Percentiles rank a stretch among this genome's conserved stretches.
Evolutionary conservation across 1,284 basidiomycete species (phyloP).

Genomic region (Ustilago loliicola): DNA sequence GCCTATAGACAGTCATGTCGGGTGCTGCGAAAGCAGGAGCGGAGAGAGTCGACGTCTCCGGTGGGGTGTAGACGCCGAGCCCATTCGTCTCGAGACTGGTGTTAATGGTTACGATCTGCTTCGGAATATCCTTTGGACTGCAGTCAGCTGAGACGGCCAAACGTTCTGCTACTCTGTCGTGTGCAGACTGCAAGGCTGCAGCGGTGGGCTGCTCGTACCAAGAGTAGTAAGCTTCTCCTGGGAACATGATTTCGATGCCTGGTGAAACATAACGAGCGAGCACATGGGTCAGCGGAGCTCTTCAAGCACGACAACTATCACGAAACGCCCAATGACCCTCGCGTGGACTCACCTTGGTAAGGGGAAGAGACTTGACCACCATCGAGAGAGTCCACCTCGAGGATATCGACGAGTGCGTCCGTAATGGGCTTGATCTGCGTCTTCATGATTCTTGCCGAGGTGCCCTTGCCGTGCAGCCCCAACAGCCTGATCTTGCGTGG

Average conservation of each 20-base stretch:
- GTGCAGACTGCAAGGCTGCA: conserved; percentile 22
- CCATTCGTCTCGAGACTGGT: conserved; percentile 2
- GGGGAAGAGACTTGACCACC: conserved; percentile 33
- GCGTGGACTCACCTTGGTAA: conserved; percentile 43
- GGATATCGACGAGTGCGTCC: conserved; percentile 28
- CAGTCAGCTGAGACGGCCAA: neutral
- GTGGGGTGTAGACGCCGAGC: conserved; percentile 25
- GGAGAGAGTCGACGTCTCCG: conserved; percentile 20
- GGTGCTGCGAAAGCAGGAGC: neutral
- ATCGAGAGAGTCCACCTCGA: conserved; percentile 40
- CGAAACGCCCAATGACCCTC: neutral
- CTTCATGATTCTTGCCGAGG: conserved; percentile 50
- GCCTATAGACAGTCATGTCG: neutral
- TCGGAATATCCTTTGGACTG: neutral
- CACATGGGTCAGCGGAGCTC: neutral
- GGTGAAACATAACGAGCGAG: neutral
- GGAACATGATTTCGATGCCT: conserved; percentile 50
- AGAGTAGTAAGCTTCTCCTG: conserved; percentile 35
- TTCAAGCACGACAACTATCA: neutral
- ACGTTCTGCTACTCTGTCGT: conserved; percentile 21
- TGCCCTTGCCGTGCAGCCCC: conserved; percentile 54
- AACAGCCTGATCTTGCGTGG: conserved; percentile 29
- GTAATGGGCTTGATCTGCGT: conserved; percentile 50
- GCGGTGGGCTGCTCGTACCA: conserved; percentile 49
- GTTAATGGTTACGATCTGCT: neutral